These are phyloP conservation scores for Suillus subalutaceus DNA, from an alignment of 768 basidiomycete genomes.

Conservation along the genomic window DNA sequence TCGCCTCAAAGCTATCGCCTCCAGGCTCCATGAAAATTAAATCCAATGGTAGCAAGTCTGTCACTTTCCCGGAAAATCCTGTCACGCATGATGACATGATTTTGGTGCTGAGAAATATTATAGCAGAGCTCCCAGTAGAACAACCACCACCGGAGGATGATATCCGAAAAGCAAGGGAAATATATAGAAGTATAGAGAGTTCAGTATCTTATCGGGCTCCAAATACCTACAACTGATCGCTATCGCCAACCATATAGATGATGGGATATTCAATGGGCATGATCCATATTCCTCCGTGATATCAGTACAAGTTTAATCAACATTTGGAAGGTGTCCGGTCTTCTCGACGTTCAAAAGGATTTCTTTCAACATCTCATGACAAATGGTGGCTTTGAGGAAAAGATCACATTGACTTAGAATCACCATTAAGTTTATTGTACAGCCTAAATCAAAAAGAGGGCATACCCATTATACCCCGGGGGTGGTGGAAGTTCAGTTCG, in stretches of 20 bases:
- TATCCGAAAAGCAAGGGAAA: not conserved
- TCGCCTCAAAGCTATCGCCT: not conserved
- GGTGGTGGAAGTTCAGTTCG: not conserved
- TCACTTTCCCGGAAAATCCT: not conserved
- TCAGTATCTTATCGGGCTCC: not conserved
- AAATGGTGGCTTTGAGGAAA: not conserved
- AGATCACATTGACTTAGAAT: not conserved
- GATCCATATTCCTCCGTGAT: not conserved
- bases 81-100: not conserved
- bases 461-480: not conserved
- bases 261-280: not conserved
- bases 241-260: not conserved
- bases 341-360: not conserved
- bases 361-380: conserved; percentile 1
- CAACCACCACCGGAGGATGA: not conserved
- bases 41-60: not conserved
- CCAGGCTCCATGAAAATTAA: not conserved
- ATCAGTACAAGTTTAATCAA: not conserved
- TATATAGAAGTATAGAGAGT: not conserved
- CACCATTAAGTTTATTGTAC: not conserved
- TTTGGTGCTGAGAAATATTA: not conserved
- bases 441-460: not conserved
- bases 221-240: not conserved
- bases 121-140: not conserved
- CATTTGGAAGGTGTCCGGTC: not conserved